Conservation (phyloP, 2,329 filamentous ascomycete genomes). For the Nannizziopsis barbatae region DNA sequence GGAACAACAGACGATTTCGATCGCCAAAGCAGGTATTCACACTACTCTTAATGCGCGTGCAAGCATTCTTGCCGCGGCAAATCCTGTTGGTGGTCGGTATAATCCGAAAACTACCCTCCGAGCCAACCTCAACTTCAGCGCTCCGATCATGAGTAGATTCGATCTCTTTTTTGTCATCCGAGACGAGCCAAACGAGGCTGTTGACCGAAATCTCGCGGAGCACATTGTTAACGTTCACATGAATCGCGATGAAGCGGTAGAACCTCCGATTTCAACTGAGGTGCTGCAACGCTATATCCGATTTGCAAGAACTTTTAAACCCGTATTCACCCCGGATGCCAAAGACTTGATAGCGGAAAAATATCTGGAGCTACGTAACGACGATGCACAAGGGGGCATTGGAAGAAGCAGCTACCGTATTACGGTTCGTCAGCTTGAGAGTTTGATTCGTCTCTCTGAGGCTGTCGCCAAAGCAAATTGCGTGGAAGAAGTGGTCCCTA, state of each 20-base stretch:
- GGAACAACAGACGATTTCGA: constrained; percentile 99
- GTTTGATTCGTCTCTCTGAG: constrained; percentile 87
- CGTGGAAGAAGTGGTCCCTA: constrained; percentile 72
- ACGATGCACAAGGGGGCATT: constrained; percentile 87
- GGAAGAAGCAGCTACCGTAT: constrained; percentile 95
- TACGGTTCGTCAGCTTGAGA: constrained; percentile 90
- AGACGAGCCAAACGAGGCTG: constrained; percentile 86
- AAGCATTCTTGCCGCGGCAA: constrained; percentile 88
- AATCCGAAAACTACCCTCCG: constrained; percentile 90
- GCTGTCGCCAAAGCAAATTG: constrained; percentile 98
- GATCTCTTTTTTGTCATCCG: constrained; percentile 97
- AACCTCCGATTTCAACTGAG: constrained; percentile 91
- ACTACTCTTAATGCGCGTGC: constrained; percentile 93
- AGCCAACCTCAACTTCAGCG: constrained; percentile 96
- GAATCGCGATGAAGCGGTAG: constrained; percentile 77
- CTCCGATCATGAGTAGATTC: constrained; percentile 98
- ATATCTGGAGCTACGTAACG: constrained; percentile 88
- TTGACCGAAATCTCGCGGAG: constrained; percentile 81
- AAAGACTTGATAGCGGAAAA: constrained; percentile 75
- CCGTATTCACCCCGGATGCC: constrained; percentile 80
- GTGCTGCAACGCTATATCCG: constrained; percentile 95
- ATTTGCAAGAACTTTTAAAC: constrained; percentile 88
- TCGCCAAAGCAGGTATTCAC: constrained; percentile 96
- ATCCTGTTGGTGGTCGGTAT: constrained; percentile 86
- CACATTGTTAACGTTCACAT: constrained; percentile 95